A percentile compares a stretch with the other conserved stretches of the same genome.
These are phyloP conservation scores for Avicennia marina DNA, from an alignment of 257 asterid genomes.

Conservation along the genomic window DNA sequence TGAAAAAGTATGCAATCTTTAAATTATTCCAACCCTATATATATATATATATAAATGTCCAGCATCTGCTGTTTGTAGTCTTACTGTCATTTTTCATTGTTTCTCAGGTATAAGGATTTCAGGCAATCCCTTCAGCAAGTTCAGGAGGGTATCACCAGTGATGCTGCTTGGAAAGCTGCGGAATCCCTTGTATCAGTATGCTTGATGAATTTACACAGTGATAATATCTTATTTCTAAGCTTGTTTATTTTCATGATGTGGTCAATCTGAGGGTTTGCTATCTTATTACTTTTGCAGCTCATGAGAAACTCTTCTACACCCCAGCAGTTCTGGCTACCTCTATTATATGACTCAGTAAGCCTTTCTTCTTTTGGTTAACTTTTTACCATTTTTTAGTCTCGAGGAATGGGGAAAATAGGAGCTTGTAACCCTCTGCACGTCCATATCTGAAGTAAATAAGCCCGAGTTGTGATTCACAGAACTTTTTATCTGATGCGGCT, in stretches of 20 bases:
- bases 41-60: neutral
- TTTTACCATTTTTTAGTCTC: no score
- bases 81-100: slow-evolving; percentile 11
- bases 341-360: slow-evolving; percentile 80
- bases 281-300: slow-evolving; percentile 52
- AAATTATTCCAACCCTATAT: neutral
- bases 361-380: neutral
- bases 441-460: neutral
- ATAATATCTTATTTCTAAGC: slow-evolving; percentile 1
- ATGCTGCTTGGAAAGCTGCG: slow-evolving; percentile 69
- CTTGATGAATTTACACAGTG: slow-evolving; percentile 15
- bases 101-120: slow-evolving; percentile 81
- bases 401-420: no score
- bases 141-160: slow-evolving; percentile 48
- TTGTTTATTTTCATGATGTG: neutral
- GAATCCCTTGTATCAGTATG: slow-evolving; percentile 78
- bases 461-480: neutral
- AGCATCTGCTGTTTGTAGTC: neutral
- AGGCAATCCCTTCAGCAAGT: slow-evolving; percentile 76
- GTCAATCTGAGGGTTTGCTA: neutral
- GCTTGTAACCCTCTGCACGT: slow-evolving; percentile 12
- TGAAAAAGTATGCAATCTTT: slow-evolving; percentile 56
- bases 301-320: slow-evolving; percentile 94
- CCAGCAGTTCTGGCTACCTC: slow-evolving; percentile 80
- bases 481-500: no score